Evolutionary conservation across 495 filamentous ascomycete genomes (phyloP).

Genomic region (Baudoinia panamericana): DNA sequence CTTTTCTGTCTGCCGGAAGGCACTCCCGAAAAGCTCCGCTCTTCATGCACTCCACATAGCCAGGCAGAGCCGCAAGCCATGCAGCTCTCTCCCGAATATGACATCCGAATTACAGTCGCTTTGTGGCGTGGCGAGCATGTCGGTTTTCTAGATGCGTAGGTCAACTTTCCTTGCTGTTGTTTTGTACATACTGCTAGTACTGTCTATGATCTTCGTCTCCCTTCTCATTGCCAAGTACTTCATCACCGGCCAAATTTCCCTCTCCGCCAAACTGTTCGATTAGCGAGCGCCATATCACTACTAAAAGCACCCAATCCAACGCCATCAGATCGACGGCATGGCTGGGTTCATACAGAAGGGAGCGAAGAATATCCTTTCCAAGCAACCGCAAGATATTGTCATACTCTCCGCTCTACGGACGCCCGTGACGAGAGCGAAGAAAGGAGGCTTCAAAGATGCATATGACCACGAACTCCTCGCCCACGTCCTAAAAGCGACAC

Average conservation of each 20-base stretch:
- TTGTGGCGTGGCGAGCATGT: too few relatives aligned
- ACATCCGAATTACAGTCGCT: too few relatives aligned
- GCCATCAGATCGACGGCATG: slow-evolving; percentile 27
- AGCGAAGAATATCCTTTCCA: slow-evolving; percentile 63
- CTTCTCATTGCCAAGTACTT: neutral
- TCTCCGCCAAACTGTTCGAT: neutral
- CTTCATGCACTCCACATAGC: too few relatives aligned
- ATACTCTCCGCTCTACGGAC: slow-evolving; percentile 41
- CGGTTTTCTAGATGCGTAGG: slow-evolving; percentile 4
- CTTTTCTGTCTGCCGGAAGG: too few relatives aligned
- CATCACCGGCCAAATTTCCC: slow-evolving; percentile 5
- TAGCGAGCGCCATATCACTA: too few relatives aligned
- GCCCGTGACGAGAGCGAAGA: slow-evolving; percentile 30
- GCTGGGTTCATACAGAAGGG: slow-evolving; percentile 48
- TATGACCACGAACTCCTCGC: slow-evolving; percentile 83
- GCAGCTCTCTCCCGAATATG: too few relatives aligned
- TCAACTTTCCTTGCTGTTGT: neutral
- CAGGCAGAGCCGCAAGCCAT: too few relatives aligned
- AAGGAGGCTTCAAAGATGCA: slow-evolving; percentile 69
- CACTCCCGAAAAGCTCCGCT: too few relatives aligned
- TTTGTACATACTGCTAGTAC: neutral
- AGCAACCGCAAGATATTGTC: slow-evolving; percentile 69
- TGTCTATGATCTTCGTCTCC: slow-evolving; percentile 1
- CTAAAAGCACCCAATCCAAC: neutral
- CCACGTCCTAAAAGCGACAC: slow-evolving; percentile 62